phyloP scores from a whole-genome alignment of 2,329 filamentous ascomycete species.

The Fusarium sp. region DNA sequence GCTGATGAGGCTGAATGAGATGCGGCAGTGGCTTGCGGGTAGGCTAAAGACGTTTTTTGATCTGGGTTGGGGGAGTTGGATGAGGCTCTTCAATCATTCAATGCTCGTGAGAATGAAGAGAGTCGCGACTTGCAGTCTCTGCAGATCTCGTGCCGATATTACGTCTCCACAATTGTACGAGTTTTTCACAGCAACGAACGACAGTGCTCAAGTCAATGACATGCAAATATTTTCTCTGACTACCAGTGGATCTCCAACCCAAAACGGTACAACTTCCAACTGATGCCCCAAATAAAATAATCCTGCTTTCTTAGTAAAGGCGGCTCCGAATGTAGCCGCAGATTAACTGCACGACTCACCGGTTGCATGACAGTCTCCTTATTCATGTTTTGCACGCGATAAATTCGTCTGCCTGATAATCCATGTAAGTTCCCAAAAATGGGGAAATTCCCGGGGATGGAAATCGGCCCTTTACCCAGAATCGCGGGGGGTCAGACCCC shows the following conservation, averaged over 20 bases:
- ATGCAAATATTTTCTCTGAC: constrained; percentile 2
- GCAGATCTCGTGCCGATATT: neutral
- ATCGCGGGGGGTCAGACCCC: constrained; percentile 33
- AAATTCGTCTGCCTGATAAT: constrained; percentile 15
- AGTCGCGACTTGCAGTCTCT: too few relatives aligned
- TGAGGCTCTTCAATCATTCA: constrained; percentile 2
- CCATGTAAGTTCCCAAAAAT: neutral
- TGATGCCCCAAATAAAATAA: neutral
- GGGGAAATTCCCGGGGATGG: constrained; percentile 12
- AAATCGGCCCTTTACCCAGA: constrained; percentile 34
- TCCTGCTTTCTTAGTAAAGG: too few relatives aligned
- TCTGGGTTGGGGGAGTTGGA: neutral
- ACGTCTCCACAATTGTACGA: constrained; percentile 6
- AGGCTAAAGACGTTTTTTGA: neutral
- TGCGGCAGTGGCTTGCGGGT: constrained; percentile 8
- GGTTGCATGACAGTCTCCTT: neutral
- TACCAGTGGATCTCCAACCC: constrained; percentile 3
- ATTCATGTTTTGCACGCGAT: neutral
- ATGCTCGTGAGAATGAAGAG: neutral
- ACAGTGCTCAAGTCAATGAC: neutral
- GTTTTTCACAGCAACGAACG: neutral
- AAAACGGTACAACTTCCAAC: constrained; percentile 11
- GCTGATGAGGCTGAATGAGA: constrained; percentile 14
- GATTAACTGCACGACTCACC: neutral
- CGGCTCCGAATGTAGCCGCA: constrained; percentile 9